phyloP scores from a whole-genome alignment of 495 filamentous ascomycete species.

The Hypoxylon fragiforme region DNA sequence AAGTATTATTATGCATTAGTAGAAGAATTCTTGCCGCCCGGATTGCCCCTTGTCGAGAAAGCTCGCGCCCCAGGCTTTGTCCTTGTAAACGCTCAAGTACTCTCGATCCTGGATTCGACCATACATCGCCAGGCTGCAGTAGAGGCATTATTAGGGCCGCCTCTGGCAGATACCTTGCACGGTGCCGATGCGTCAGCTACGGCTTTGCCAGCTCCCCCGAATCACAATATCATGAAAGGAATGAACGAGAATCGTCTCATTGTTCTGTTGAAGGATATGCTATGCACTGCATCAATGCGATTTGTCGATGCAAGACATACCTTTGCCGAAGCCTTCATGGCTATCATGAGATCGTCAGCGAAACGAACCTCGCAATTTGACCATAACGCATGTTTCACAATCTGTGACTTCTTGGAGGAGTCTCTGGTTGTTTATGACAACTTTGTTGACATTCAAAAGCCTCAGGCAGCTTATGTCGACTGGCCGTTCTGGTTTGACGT shows the following conservation, averaged over 20 bases:
- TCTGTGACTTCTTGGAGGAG: constrained; percentile 94
- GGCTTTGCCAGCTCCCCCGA: constrained; percentile 63
- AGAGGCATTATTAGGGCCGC: constrained; percentile 57
- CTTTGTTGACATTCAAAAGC: constrained; percentile 45
- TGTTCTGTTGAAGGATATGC: constrained; percentile 81
- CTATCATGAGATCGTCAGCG: constrained; percentile 71
- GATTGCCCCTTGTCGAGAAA: constrained; percentile 61
- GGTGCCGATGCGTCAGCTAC: constrained; percentile 70
- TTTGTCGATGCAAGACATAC: constrained; percentile 57
- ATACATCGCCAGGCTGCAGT: constrained; percentile 69
- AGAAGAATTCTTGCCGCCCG: constrained; percentile 74
- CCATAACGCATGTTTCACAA: constrained; percentile 84
- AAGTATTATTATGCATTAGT: constrained; percentile 87
- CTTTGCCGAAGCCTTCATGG: constrained; percentile 79
- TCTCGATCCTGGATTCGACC: constrained; percentile 80
- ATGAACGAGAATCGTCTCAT: constrained; percentile 94
- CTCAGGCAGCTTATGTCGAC: constrained; percentile 53
- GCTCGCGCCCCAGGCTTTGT: constrained; percentile 79
- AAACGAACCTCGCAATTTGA: constrained; percentile 80
- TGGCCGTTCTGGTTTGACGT: constrained; percentile 92
- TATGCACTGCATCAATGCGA: constrained; percentile 56
- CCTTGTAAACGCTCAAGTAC: constrained; percentile 81
- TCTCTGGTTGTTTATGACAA: constrained; percentile 46
- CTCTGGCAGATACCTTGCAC: constrained; percentile 79
- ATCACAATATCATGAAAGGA: constrained; percentile 68